These are phyloP conservation scores for Penicillium sp. DNA, from an alignment of 2,329 filamentous ascomycete genomes.

Conservation along the genomic window DNA sequence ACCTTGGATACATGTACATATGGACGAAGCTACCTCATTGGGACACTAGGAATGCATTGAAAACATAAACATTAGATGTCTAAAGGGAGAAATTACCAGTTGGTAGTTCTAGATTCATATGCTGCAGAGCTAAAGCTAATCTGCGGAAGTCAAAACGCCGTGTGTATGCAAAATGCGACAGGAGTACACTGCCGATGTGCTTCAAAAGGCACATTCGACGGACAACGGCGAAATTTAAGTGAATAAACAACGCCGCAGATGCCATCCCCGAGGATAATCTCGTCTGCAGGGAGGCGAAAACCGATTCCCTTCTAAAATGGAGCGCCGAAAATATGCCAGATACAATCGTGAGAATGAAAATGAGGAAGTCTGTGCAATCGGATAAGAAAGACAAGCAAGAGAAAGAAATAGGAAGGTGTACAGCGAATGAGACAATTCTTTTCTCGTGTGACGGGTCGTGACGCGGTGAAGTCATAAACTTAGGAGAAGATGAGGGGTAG, in stretches of 20 bases:
- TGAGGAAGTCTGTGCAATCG: conserved; percentile 11
- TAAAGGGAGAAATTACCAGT: not conserved
- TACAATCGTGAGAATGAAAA: conserved; percentile 6
- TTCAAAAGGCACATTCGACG: not conserved
- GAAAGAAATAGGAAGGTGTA: conserved; percentile 11
- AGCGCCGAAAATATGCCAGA: conserved; percentile 15
- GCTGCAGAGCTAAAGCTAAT: conserved; percentile 1
- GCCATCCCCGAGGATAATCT: conserved; percentile 4
- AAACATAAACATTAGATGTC: too few species aligned
- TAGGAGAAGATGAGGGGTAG: not conserved
- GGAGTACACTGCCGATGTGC: conserved; percentile 4
- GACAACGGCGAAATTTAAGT: not conserved
- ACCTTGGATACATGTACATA: not conserved
- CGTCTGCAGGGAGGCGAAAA: conserved; percentile 6
- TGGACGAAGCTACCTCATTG: not conserved
- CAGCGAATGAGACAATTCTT: conserved; percentile 16
- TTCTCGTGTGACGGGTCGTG: conserved; percentile 24
- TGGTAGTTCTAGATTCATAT: not conserved
- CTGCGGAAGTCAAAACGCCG: conserved; percentile 7
- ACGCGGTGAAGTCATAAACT: conserved; percentile 22
- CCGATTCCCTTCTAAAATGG: conserved; percentile 13
- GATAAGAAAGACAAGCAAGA: conserved; percentile 2
- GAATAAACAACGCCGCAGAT: conserved; percentile 10
- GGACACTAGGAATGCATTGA: not conserved
- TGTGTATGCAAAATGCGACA: conserved; percentile 23